Conservation (phyloP, 2,329 filamentous ascomycete genomes). For the Chlorencoelia australis region DNA sequence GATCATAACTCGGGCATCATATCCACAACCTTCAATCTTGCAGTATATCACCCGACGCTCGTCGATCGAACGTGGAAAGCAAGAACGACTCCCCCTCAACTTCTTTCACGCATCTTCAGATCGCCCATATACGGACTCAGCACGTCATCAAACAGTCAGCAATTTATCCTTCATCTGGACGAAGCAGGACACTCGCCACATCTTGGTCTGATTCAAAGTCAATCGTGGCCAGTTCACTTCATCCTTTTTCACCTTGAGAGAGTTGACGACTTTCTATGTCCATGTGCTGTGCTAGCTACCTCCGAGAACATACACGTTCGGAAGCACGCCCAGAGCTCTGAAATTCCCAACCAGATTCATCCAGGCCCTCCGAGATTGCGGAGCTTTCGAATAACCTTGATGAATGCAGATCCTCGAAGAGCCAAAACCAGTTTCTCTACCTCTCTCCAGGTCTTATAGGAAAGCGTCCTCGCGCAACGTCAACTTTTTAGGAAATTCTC, state of each 20-base stretch:
- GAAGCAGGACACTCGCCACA: slow-evolving; percentile 22
- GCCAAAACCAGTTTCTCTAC: slow-evolving; percentile 11
- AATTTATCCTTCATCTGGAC: slow-evolving; percentile 26
- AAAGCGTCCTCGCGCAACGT: too few species aligned
- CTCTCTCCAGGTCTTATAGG: slow-evolving; percentile 13
- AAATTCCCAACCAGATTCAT: slow-evolving; percentile 14
- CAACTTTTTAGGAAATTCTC: too few species aligned
- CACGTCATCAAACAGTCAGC: slow-evolving; percentile 24
- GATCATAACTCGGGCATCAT: slow-evolving; percentile 23
- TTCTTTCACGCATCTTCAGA: slow-evolving; percentile 13
- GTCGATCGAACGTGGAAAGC: slow-evolving; percentile 25
- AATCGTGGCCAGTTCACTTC: slow-evolving; percentile 20
- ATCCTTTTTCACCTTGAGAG: slow-evolving; percentile 14
- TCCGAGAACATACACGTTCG: slow-evolving; percentile 22
- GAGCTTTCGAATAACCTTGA: slow-evolving; percentile 21
- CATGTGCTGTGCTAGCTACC: too few species aligned
- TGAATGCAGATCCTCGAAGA: slow-evolving; percentile 15
- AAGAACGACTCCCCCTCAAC: slow-evolving; percentile 19
- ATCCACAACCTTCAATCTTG: slow-evolving; percentile 23
- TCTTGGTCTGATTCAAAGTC: slow-evolving; percentile 15
- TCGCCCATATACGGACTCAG: slow-evolving; percentile 19
- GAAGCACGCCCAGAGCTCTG: slow-evolving; percentile 21
- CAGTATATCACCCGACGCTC: slow-evolving; percentile 23
- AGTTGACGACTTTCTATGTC: slow-evolving; percentile 3
- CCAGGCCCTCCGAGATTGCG: slow-evolving; percentile 18